Evolutionary conservation across 306 rosid species (phyloP).

Genomic region (Glycine latifolia): DNA sequence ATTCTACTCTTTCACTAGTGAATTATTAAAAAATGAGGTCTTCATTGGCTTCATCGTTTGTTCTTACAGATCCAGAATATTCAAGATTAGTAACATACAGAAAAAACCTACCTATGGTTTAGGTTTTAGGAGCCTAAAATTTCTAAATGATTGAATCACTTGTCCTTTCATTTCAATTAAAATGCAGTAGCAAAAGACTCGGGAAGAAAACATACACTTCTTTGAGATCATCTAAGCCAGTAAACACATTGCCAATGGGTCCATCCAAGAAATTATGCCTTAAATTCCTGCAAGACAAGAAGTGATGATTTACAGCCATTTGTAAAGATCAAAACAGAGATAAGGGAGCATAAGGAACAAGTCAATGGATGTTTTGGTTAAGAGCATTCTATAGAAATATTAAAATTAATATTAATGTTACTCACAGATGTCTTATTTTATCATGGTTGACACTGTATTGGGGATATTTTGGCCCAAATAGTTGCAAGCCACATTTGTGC

Average conservation of each 20-base stretch:
- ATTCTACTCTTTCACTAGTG: conserved; percentile 4
- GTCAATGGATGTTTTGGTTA: not conserved
- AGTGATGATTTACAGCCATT: conserved; percentile 38
- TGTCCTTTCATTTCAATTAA: conserved; percentile 37
- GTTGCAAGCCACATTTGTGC: conserved; percentile 90
- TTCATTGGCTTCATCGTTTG: conserved; percentile 1
- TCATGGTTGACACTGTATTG: conserved; percentile 65
- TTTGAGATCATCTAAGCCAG: conserved; percentile 72
- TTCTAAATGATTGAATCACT: conserved; percentile 17
- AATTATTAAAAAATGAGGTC: conserved; percentile 10
- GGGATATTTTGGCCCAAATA: conserved; percentile 71
- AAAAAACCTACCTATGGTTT: conserved; percentile 17
- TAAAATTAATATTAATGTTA: conserved; percentile 44
- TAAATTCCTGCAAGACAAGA: conserved; percentile 73
- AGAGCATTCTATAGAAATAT: conserved; percentile 12
- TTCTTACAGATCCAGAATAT: not conserved
- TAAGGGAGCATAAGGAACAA: conserved; percentile 19
- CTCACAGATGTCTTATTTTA: conserved; percentile 78
- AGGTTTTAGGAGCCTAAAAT: conserved; percentile 16
- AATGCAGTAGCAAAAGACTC: conserved; percentile 31
- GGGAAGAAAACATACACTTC: conserved; percentile 73
- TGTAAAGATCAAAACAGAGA: conserved; percentile 19
- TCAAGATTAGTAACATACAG: conserved; percentile 4
- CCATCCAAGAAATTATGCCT: conserved; percentile 88
- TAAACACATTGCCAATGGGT: conserved; percentile 82